phyloP scores from a whole-genome alignment of 306 rosid species.

The Pyrus bretschneideri region DNA sequence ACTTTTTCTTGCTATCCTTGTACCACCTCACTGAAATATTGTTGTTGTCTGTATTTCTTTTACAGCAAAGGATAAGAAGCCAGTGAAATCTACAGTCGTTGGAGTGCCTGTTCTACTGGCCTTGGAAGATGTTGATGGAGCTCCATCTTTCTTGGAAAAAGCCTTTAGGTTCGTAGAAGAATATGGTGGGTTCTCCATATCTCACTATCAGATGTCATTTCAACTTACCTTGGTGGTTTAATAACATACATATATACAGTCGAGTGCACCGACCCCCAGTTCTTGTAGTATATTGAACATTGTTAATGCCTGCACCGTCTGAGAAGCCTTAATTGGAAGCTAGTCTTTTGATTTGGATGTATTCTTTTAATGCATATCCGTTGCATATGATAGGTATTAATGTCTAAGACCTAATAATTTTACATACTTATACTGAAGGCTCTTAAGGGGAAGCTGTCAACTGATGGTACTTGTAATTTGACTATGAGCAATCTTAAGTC shows the following conservation, averaged over 20 bases:
- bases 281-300: background rate
- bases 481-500: background rate
- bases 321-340: background rate
- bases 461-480: background rate
- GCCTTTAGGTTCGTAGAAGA: conserved; percentile 75
- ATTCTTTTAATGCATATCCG: background rate
- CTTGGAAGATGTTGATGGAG: conserved; percentile 89
- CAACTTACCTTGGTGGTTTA: background rate
- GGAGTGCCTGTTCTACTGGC: conserved; percentile 92
- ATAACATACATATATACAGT: background rate
- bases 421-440: background rate
- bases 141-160: conserved; percentile 94
- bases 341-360: background rate
- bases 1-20: conserved; percentile 1
- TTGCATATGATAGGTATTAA: background rate
- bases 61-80: conserved; percentile 56
- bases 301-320: background rate
- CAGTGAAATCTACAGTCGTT: conserved; percentile 54
- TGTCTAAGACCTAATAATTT: background rate
- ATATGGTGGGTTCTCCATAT: conserved; percentile 47
- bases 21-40: conserved; percentile 12
- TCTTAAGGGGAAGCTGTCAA: background rate
- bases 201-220: background rate
- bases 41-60: conserved; percentile 21
- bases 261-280: background rate